phyloP scores from a whole-genome alignment of 768 basidiomycete species.

The Hirschioporus abietinus region DNA sequence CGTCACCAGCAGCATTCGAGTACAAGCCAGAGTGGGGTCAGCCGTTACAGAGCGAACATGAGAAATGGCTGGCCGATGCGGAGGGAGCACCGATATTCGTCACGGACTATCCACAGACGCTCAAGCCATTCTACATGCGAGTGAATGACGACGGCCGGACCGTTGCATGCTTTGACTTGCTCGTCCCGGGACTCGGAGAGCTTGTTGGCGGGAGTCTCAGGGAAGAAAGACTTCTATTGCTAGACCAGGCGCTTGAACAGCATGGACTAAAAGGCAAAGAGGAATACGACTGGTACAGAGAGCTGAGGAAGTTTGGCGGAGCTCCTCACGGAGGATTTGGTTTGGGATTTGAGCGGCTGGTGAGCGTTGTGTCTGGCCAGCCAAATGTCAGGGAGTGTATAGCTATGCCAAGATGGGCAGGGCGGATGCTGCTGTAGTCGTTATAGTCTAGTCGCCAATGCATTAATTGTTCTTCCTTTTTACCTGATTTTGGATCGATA shows the following conservation, averaged over 20 bases:
- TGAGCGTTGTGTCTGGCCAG: constrained; percentile 82
- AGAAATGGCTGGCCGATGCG: constrained; percentile 81
- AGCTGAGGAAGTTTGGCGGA: constrained; percentile 77
- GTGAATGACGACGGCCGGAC: constrained; percentile 50
- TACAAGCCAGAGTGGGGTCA: constrained; percentile 63
- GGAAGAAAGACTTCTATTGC: constrained; percentile 59
- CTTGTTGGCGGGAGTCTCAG: constrained; percentile 88
- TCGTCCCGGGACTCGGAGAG: constrained; percentile 86
- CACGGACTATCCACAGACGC: constrained; percentile 72
- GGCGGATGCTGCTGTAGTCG: constrained; percentile 59
- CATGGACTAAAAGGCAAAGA: constrained; percentile 36
- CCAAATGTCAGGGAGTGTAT: constrained; percentile 93
- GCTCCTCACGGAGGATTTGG: constrained; percentile 96
- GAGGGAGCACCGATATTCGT: constrained; percentile 82
- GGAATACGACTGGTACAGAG: constrained; percentile 68
- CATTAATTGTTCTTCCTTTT: not conserved
- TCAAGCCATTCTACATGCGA: constrained; percentile 99
- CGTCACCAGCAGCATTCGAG: constrained; percentile 39
- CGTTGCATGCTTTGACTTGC: constrained; percentile 93
- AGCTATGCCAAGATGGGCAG: constrained; percentile 87
- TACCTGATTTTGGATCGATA: not conserved
- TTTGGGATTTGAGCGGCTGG: constrained; percentile 88
- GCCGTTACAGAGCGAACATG: constrained; percentile 83
- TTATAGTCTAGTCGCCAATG: not conserved
- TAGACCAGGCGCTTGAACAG: constrained; percentile 45